Evolutionary conservation across 2,329 filamentous ascomycete genomes (phyloP), one percentile per base, ranked within the genome.

Genomic region (Fusarium miscanthi): DNA sequence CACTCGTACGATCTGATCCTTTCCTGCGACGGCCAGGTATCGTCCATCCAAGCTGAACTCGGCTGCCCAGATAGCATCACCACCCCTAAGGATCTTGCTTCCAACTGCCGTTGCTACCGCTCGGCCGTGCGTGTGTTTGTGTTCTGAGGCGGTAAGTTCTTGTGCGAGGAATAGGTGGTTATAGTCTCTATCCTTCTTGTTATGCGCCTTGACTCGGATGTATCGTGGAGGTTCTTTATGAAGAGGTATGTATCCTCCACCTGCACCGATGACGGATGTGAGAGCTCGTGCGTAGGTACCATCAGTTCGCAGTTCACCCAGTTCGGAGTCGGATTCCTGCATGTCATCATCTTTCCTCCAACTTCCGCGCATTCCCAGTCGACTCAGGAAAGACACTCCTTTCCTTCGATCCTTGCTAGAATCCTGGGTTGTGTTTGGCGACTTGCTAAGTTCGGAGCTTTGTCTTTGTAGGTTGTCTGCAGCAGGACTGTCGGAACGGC

Each of bases 21-120:
- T 93, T 8, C 96, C 96, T 16, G 93, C 96, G n/a, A 94, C 94
- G 10, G 96, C 96, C 23, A 99, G 85, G 80, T 95, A 97, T 77
- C 88, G 93, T 9, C 96, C 96, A 83, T 98, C 95, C 67, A 92
- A 92, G 78, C 95, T 98, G 78, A 98, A 98, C 77, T 96, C 93
- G 71, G 94, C 90, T 1, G 95, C 92, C 96, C 96, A 99, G 38
- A 97, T 91, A 0, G 96, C 94, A 67, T 93, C 88, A 41, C 85
- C 86, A 12, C 84, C 84, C 45, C 82, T 81, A 7, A 83, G 71
- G 38, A 84, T 79, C 69, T 82, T 84, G 65, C 81, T 84, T 49
- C 82, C 83, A 17, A 83, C 80, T 19, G 81, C 80, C 4, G 81
- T 83, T 8, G 80, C 78, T 30, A 80, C 80, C 10, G 75, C 77